Evolutionary conservation across 805 yeast species (phyloP).

Genomic region (Metschnikowia amazonensis): DNA sequence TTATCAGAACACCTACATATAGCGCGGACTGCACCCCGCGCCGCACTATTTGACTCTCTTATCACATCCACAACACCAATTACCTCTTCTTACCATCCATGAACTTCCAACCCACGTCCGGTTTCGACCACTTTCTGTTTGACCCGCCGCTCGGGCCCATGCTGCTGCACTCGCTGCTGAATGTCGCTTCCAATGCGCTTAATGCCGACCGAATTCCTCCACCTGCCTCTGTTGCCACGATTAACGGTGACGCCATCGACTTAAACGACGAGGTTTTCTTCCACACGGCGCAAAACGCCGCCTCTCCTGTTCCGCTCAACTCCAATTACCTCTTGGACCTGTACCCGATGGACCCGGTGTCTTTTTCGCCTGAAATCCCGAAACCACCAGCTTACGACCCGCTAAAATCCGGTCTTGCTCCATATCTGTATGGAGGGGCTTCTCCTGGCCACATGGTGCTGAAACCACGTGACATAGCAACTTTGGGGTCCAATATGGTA

Average conservation of each 20-base stretch:
- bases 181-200: slow-evolving; percentile 10
- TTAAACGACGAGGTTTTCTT: slow-evolving; percentile 27
- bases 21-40: slow-evolving; percentile 2
- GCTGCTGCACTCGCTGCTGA: background rate
- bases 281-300: slow-evolving; percentile 8
- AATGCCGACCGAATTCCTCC: slow-evolving; percentile 16
- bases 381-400: background rate
- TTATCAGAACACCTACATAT: too few species aligned
- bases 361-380: background rate
- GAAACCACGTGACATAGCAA: background rate
- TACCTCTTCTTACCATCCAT: background rate
- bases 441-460: background rate
- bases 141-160: background rate
- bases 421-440: background rate
- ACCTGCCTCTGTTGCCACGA: slow-evolving; percentile 16
- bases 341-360: background rate
- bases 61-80: slow-evolving; percentile 2
- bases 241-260: slow-evolving; percentile 19
- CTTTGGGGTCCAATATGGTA: background rate
- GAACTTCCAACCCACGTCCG: slow-evolving; percentile 2
- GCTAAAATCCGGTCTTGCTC: background rate
- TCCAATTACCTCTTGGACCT: slow-evolving; percentile 4
- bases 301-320: background rate
- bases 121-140: background rate
- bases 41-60: slow-evolving; percentile 2